A percentile compares a stretch with the other conserved stretches of the same genome.
Conservation (phyloP, 441 rosid genomes). For the Erysimum cheiri region DNA sequence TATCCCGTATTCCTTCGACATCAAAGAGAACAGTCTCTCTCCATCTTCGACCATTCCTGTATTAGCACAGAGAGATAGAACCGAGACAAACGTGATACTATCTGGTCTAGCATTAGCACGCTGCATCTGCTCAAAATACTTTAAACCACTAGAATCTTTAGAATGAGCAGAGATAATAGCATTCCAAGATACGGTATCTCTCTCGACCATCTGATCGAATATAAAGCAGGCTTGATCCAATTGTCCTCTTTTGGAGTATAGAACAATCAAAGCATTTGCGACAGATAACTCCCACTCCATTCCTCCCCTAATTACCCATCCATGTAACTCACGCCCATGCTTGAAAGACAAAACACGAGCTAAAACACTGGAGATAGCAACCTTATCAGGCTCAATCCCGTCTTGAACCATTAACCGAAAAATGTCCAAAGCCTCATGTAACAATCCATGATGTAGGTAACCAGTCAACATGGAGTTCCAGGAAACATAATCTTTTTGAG, state of each 20-base stretch:
- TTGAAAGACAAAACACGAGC: conserved; percentile 54
- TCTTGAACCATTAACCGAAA: conserved; percentile 59
- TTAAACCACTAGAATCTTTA: conserved; percentile 54
- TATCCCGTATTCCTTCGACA: conserved; percentile 58
- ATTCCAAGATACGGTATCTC: conserved; percentile 83
- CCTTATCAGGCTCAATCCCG: conserved; percentile 68
- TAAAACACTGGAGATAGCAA: conserved; percentile 72
- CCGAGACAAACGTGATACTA: conserved; percentile 70
- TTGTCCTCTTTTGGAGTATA: conserved; percentile 58
- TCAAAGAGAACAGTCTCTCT: conserved; percentile 57
- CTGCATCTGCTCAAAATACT: conserved; percentile 71
- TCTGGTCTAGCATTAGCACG: conserved; percentile 56
- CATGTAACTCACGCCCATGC: conserved; percentile 67
- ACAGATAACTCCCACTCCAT: conserved; percentile 60
- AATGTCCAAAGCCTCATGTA: conserved; percentile 55
- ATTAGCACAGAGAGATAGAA: conserved; percentile 75
- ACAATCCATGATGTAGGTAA: conserved; percentile 65
- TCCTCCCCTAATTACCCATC: conserved; percentile 68
- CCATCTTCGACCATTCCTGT: conserved; percentile 71
- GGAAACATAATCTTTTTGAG: conserved; percentile 57
- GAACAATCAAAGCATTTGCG: conserved; percentile 68
- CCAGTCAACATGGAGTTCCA: conserved; percentile 84
- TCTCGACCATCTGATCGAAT: conserved; percentile 68
- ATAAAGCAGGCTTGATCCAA: conserved; percentile 56
- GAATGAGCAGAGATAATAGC: conserved; percentile 73